Conservation (phyloP, 1,284 basidiomycete species). For the Rhizoctonia solani region DNA sequence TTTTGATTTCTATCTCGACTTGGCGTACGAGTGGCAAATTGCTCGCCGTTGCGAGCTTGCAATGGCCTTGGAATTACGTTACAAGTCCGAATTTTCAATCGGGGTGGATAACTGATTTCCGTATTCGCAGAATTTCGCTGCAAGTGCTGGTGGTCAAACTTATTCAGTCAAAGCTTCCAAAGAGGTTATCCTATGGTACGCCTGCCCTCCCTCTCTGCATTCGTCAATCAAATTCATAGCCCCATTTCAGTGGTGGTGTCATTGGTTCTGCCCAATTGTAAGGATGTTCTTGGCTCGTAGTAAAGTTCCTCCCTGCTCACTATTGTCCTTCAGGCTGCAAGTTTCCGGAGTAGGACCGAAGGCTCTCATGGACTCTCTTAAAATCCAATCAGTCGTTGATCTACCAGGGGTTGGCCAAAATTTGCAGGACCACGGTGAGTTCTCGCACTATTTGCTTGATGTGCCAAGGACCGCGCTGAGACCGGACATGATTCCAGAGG, state of each 20-base stretch:
- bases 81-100: no score
- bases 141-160: constrained; percentile 1
- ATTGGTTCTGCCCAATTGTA: constrained; percentile 31
- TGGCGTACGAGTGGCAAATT: not conserved
- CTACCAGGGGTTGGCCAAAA: constrained; percentile 59
- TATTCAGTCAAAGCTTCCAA: constrained; percentile 52
- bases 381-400: constrained; percentile 58
- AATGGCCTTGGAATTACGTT: no score
- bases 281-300: constrained; percentile 49
- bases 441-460: not conserved
- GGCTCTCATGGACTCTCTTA: constrained; percentile 53
- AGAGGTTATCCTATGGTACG: constrained; percentile 58
- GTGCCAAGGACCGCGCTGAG: not conserved
- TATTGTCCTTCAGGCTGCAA: constrained; percentile 35
- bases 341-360: constrained; percentile 69
- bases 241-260: not conserved
- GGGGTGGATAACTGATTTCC: no score
- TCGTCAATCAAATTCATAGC: not conserved
- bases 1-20: not conserved
- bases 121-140: constrained; percentile 18
- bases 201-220: not conserved
- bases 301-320: no score
- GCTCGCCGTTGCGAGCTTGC: no score
- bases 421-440: constrained; percentile 58
- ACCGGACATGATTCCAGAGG: not conserved